phyloP scores from a whole-genome alignment of 1,284 basidiomycete genomes.

The Cutaneotrichosporon spelunceum region DNA sequence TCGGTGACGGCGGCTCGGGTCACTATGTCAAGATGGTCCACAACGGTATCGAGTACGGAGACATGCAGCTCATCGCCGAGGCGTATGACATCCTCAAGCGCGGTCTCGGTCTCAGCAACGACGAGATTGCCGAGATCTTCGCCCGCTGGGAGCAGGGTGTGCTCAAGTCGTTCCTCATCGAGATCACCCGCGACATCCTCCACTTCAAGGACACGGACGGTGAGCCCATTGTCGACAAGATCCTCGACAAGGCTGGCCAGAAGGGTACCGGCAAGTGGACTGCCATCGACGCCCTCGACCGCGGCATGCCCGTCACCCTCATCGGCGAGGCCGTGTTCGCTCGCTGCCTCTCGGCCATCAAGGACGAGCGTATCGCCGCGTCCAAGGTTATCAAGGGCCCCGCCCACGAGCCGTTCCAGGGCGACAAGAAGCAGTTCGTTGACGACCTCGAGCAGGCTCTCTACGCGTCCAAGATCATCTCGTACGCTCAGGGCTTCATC shows the following conservation, averaged over 20 bases:
- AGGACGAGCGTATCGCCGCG: conserved; percentile 92
- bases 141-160: conserved; percentile 96
- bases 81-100: conserved; percentile 98
- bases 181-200: conserved; percentile 94
- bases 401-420: conserved; percentile 86
- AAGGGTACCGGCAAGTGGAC: conserved; percentile 99
- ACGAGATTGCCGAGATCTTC: conserved; percentile 88
- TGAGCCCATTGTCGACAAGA: conserved; percentile 83
- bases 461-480: conserved; percentile 99
- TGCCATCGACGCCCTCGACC: conserved; percentile 94
- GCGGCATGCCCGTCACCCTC: conserved; percentile 90
- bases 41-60: conserved; percentile 94
- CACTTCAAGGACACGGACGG: conserved; percentile 92
- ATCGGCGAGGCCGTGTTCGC: conserved; percentile 99
- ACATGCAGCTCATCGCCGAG: conserved; percentile 99
- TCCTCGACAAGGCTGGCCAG: conserved; percentile 93
- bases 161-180: conserved; percentile 98
- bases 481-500: conserved; percentile 99
- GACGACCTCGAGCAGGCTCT: conserved; percentile 94
- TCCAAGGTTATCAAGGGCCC: conserved; percentile 88
- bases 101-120: conserved; percentile 78
- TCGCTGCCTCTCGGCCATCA: conserved; percentile 95
- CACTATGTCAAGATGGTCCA: conserved; percentile 71
- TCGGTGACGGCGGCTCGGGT: conserved; percentile 95
- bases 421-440: conserved; percentile 99